Percentiles rank a stretch among this genome's conserved stretches.
Conservation (phyloP, 106 monocot genomes). For the Posidonia australis region DNA sequence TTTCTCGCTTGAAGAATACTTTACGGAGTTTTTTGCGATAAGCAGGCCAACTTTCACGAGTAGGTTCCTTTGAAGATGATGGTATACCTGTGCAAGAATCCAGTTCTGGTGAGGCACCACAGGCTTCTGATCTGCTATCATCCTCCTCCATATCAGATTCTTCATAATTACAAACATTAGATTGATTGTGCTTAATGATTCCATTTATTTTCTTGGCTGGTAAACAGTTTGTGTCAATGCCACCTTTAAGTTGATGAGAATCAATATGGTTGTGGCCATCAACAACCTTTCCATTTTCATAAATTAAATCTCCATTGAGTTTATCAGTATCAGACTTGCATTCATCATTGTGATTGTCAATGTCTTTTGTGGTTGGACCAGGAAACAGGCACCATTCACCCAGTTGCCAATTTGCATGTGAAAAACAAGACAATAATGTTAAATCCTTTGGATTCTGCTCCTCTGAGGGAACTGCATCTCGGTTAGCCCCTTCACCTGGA, state of each 20-base stretch:
- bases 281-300: not conserved
- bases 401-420: constrained; percentile 84
- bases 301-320: not conserved
- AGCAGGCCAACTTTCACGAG: constrained; percentile 38
- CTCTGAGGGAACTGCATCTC: constrained; percentile 46
- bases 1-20: constrained; percentile 51
- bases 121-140: constrained; percentile 10
- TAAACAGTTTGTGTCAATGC: not conserved
- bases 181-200: not conserved
- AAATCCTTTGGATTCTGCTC: constrained; percentile 84
- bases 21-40: constrained; percentile 61
- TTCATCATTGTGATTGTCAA: constrained; percentile 5
- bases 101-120: constrained; percentile 4
- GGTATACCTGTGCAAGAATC: constrained; percentile 20
- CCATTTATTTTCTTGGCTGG: not conserved
- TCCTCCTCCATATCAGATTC: constrained; percentile 8
- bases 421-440: constrained; percentile 75
- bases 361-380: constrained; percentile 11
- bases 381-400: constrained; percentile 78
- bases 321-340: not conserved
- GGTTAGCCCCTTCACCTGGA: constrained; percentile 34
- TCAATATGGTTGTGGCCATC: not conserved
- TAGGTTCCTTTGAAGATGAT: constrained; percentile 36
- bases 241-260: constrained; percentile 9
- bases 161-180: not conserved